Evolutionary conservation across 306 rosid genomes (phyloP).

Genomic region (Sicyos baderoa): DNA sequence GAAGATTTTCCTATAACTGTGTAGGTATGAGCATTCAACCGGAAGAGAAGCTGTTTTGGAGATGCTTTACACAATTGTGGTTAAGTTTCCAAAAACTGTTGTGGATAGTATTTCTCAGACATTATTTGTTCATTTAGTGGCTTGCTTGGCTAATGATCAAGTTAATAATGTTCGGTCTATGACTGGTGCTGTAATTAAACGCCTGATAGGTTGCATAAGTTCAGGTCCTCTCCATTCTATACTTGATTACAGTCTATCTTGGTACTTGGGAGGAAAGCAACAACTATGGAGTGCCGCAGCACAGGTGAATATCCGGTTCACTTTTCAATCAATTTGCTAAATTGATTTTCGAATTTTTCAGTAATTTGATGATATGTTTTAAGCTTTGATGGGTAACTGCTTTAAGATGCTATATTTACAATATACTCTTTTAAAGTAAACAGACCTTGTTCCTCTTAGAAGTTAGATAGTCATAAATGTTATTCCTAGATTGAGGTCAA

Average conservation of each 20-base stretch:
- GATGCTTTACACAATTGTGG: slow-evolving; percentile 69
- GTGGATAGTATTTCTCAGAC: slow-evolving; percentile 72
- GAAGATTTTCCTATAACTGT: slow-evolving; percentile 19
- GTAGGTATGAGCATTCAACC: slow-evolving; percentile 76
- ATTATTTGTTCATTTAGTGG: slow-evolving; percentile 71
- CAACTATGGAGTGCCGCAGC: slow-evolving; percentile 76
- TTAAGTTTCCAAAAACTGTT: slow-evolving; percentile 56
- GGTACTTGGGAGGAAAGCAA: slow-evolving; percentile 68
- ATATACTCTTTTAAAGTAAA: no score
- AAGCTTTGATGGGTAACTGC: no score
- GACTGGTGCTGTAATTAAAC: slow-evolving; percentile 72
- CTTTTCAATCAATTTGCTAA: no score
- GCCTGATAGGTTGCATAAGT: slow-evolving; percentile 47
- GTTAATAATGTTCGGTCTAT: slow-evolving; percentile 68
- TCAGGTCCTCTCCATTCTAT: slow-evolving; percentile 44
- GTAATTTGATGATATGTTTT: no score
- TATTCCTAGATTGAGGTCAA: not conserved
- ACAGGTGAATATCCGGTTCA: slow-evolving; percentile 40
- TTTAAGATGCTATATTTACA: no score
- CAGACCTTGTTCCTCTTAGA: no score
- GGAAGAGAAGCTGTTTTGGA: slow-evolving; percentile 87
- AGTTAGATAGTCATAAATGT: no score
- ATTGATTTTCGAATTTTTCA: no score
- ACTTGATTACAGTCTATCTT: slow-evolving; percentile 54
- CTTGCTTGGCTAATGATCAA: slow-evolving; percentile 70